Conservation (phyloP, 2,329 filamentous ascomycete species). For the Penicillium corylophilum region DNA sequence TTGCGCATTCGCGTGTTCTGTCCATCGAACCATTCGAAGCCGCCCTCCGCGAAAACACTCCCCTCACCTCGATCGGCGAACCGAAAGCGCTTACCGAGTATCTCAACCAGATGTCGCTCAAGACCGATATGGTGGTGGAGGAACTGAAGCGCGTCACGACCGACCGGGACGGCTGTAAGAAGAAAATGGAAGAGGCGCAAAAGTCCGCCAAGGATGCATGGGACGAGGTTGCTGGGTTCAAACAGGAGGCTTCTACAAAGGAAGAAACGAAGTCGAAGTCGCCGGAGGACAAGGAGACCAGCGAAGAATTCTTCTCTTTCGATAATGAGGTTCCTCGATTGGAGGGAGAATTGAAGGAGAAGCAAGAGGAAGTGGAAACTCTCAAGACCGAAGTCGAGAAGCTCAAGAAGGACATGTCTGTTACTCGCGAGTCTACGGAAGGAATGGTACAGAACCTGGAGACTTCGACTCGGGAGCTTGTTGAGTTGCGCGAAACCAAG, state of each 20-base stretch:
- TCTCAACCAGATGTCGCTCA: constrained; percentile 78
- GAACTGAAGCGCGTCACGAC: constrained; percentile 83
- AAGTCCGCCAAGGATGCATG: constrained; percentile 61
- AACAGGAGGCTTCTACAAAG: constrained; percentile 30
- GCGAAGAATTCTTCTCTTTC: constrained; percentile 86
- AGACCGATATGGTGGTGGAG: constrained; percentile 89
- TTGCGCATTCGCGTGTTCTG: constrained; percentile 81
- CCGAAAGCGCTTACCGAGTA: constrained; percentile 85
- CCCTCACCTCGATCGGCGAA: constrained; percentile 82
- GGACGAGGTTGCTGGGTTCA: constrained; percentile 62
- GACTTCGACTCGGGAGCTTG: constrained; percentile 64
- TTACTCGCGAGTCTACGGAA: constrained; percentile 68
- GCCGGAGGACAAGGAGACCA: constrained; percentile 31
- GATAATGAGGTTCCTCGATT: constrained; percentile 82
- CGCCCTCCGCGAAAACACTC: constrained; percentile 86
- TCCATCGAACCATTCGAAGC: constrained; percentile 93
- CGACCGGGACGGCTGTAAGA: constrained; percentile 77
- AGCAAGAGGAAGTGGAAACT: constrained; percentile 67
- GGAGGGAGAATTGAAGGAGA: constrained; percentile 70
- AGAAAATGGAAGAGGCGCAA: constrained; percentile 69
- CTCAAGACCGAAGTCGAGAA: constrained; percentile 68
- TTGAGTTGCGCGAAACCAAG: constrained; percentile 53
- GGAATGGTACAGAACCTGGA: constrained; percentile 67
- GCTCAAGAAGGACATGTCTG: constrained; percentile 68
- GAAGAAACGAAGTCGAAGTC: constrained; percentile 13